Evolutionary conservation across 495 filamentous ascomycete species (phyloP), one percentile per base, ranked within the genome.

Genomic region (Xylaria venustula): DNA sequence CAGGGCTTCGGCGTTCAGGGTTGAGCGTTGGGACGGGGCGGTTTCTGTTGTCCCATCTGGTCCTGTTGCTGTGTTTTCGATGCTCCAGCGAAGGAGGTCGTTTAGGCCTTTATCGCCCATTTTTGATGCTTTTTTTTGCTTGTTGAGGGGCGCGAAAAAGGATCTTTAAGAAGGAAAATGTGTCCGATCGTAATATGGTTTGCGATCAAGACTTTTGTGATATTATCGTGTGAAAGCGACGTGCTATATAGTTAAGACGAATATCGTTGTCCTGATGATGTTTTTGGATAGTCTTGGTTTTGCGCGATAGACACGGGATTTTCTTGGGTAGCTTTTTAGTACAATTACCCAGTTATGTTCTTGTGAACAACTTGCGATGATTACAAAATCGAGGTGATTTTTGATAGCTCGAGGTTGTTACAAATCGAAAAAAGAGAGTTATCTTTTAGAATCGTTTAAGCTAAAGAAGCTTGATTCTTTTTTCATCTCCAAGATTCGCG

Each of bases 61-160:
- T 12, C 36, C 58, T 7, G 74, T 67, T 7, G 76, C 72, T 14
- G 89, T 88, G 77, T 97, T 91, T 71, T 96, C 84, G 74, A 98
- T 88, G 73, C 89, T 82, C 94, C 94, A 98, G 85, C 91, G 91
- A 56, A 98, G 88, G 77, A 98, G 90, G 64, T 87, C 81, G 73
- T 75, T 83, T 54, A 85, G 76, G 61, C 75, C 77, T 58, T 69
- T 72, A 54, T 80, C 77, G 20, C 26, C 47, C 58, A 61, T 61
- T 30, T 61, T 30, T 34, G 11, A 5, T 34, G 30, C 30, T 34
- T n/a, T n/a, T n/a, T n/a, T n/a, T n/a, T n/a, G n/a, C n/a, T n/a
- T n/a, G n/a, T n/a, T n/a, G n/a, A n/a, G n/a, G n/a, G n/a, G n/a
- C n/a, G n/a, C n/a, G n/a, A n/a, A n/a, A n/a, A n/a, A n/a, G n/a